phyloP scores from a whole-genome alignment of 129 eudicot genomes.

The Ambrosia artemisiifolia region DNA sequence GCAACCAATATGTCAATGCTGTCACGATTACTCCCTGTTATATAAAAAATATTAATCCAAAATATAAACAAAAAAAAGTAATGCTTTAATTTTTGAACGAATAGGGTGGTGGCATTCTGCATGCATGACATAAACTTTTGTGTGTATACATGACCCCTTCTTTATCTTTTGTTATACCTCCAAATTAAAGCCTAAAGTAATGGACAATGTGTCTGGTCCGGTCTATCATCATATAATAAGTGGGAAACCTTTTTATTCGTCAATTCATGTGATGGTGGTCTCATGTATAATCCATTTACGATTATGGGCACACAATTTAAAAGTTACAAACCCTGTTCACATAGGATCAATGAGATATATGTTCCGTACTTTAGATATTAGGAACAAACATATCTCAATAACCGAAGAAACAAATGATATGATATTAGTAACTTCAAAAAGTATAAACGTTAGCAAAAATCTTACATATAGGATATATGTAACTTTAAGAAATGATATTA shows the following conservation, averaged over 20 bases:
- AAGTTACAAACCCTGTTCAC: constrained; percentile 9
- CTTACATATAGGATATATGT: neutral
- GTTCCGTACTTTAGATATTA: constrained; percentile 1
- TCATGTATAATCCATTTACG: neutral
- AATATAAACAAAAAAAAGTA: neutral
- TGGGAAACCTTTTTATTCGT: constrained; percentile 18
- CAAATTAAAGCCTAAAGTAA: constrained; percentile 11
- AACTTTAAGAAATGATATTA: neutral
- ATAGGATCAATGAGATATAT: neutral
- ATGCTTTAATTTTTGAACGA: constrained; percentile 3
- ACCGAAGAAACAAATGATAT: neutral
- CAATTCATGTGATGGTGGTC: neutral
- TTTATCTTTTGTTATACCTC: constrained; percentile 11
- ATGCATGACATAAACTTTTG: constrained; percentile 19
- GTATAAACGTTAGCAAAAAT: neutral
- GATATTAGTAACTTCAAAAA: neutral
- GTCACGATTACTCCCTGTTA: constrained; percentile 62
- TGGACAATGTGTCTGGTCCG: constrained; percentile 1
- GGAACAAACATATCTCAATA: neutral
- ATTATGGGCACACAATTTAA: neutral
- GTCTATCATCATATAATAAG: neutral
- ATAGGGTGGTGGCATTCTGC: constrained; percentile 23
- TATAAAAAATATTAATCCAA: neutral
- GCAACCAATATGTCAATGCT: constrained; percentile 57
- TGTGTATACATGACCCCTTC: constrained; percentile 1